phyloP scores from a whole-genome alignment of 768 basidiomycete genomes.

The Lactifluus echinatus region DNA sequence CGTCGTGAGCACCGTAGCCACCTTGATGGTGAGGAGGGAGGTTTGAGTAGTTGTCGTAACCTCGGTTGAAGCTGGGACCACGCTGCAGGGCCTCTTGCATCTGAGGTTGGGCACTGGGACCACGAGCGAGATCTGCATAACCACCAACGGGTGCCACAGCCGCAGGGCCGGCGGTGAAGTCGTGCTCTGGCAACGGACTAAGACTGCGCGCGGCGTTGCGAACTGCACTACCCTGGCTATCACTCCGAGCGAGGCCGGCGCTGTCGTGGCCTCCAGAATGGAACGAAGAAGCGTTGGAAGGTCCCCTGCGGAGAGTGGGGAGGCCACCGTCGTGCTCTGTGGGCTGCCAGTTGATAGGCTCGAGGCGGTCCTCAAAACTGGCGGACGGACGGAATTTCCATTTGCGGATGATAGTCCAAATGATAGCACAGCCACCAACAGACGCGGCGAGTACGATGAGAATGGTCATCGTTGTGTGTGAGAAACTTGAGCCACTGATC shows the following conservation, averaged over 20 bases:
- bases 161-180: conserved; percentile 59
- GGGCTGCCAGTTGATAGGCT: conserved; percentile 87
- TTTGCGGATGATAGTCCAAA: conserved; percentile 89
- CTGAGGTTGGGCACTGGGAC: conserved; percentile 58
- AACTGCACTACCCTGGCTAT: conserved; percentile 21
- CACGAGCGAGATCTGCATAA: conserved; percentile 76
- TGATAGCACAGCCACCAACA: conserved; percentile 57
- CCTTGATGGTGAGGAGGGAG: conserved; percentile 57
- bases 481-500: conserved; percentile 37
- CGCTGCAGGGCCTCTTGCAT: conserved; percentile 44
- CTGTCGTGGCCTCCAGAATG: conserved; percentile 38
- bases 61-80: conserved; percentile 40
- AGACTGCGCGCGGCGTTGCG: conserved; percentile 30
- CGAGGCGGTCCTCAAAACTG: conserved; percentile 75
- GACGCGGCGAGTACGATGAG: conserved; percentile 64
- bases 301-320: conserved; percentile 43
- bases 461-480: conserved; percentile 42
- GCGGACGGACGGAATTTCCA: conserved; percentile 82
- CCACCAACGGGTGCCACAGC: conserved; percentile 62
- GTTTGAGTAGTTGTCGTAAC: conserved; percentile 41
- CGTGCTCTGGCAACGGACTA: conserved; percentile 56
- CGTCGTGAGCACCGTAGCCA: conserved; percentile 27
- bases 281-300: conserved; percentile 63
- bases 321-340: conserved; percentile 37
- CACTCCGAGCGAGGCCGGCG: conserved; percentile 5